phyloP scores from a whole-genome alignment of 2,329 filamentous ascomycete species.

The Penicillium sp. region DNA sequence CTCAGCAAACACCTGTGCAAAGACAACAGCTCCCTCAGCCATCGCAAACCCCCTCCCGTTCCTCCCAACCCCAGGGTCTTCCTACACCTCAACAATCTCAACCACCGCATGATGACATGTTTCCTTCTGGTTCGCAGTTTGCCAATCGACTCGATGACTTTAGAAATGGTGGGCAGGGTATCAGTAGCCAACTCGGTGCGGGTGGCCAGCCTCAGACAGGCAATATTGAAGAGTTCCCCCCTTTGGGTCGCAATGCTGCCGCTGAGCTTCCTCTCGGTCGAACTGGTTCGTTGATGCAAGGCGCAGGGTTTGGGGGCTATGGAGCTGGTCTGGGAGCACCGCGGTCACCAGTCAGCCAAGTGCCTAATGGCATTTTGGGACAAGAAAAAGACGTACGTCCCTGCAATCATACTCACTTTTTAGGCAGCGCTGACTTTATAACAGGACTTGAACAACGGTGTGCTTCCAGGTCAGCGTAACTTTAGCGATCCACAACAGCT shows the following conservation, averaged over 20 bases:
- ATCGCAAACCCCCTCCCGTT: slow-evolving; percentile 44
- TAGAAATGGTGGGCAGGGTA: slow-evolving; percentile 56
- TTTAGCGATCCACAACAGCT: slow-evolving; percentile 37
- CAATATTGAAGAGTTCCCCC: slow-evolving; percentile 62
- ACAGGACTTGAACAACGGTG: slow-evolving; percentile 39
- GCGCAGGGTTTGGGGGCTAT: slow-evolving; percentile 47
- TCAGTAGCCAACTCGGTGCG: slow-evolving; percentile 53
- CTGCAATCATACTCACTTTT: neutral
- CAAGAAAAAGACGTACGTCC: slow-evolving; percentile 43
- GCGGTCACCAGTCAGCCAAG: slow-evolving; percentile 46
- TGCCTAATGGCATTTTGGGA: slow-evolving; percentile 43
- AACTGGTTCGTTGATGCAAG: slow-evolving; percentile 53
- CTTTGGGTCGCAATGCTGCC: slow-evolving; percentile 54
- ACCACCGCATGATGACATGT: slow-evolving; percentile 49
- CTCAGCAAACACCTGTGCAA: slow-evolving; percentile 55
- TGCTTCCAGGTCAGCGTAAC: slow-evolving; percentile 35
- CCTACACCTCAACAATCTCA: slow-evolving; percentile 47
- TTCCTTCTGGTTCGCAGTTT: slow-evolving; percentile 52
- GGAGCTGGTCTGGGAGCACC: slow-evolving; percentile 38
- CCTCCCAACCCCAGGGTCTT: slow-evolving; percentile 42
- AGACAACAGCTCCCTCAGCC: slow-evolving; percentile 50
- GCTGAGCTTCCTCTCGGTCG: slow-evolving; percentile 54
- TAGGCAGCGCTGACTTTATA: slow-evolving; percentile 15
- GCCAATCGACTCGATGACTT: slow-evolving; percentile 55
- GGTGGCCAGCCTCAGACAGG: slow-evolving; percentile 55